A percentile compares a stretch with the other conserved stretches of the same genome.
phyloP scores from a whole-genome alignment of 495 filamentous ascomycete species.

The Trichoderma orchidacearum region DNA sequence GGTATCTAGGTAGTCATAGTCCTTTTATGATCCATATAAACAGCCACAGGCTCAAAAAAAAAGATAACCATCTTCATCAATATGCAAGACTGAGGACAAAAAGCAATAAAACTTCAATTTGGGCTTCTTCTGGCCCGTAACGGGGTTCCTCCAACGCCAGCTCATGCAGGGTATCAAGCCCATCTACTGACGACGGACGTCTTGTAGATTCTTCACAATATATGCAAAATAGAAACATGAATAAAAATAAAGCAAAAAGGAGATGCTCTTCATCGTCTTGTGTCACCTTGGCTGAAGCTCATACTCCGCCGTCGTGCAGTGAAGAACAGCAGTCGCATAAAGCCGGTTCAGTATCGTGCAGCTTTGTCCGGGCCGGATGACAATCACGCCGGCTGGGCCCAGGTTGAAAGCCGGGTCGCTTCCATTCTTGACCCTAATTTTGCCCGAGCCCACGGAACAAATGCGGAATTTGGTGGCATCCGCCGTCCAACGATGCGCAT shows the following conservation, averaged over 20 bases:
- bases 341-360: constrained; percentile 17
- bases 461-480: constrained; percentile 12
- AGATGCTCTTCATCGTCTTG: no score
- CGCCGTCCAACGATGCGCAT: constrained; percentile 7
- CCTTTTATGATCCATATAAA: no score
- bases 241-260: no score
- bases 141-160: background rate
- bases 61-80: no score
- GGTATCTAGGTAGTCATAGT: no score
- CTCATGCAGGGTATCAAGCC: background rate
- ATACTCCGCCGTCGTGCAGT: background rate
- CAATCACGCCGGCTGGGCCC: constrained; percentile 20
- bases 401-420: constrained; percentile 18
- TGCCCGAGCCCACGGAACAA: constrained; percentile 21
- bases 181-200: no score
- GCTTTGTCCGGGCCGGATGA: constrained; percentile 10
- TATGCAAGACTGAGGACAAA: no score
- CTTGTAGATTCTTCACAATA: no score
- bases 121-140: no score
- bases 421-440: constrained; percentile 13
- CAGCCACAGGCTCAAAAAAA: no score
- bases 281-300: background rate
- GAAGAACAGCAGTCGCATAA: constrained; percentile 20
- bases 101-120: no score
- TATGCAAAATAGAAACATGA: background rate